Base-by-base conservation (phyloP, 305 asterid species). In the Fraxinus sp. region DNA sequence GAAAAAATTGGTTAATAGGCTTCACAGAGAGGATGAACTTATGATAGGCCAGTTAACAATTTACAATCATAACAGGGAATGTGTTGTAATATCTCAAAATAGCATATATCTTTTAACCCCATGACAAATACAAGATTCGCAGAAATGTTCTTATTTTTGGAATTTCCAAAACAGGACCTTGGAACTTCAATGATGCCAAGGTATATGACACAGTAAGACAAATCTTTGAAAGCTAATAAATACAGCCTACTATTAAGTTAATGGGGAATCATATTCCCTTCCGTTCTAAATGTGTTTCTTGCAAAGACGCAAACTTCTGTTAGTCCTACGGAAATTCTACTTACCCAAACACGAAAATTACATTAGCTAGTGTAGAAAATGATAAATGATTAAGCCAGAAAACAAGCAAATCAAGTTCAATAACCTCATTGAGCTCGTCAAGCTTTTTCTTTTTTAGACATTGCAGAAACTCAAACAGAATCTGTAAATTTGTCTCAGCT, bases 361-460 rank as follows among this genome's bases (percentile, higher is more conserved):
- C 66, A 79, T 71, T 26, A 78, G 71, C 79, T 52, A 37, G 36
- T 11, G 35, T 32, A 59, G 70, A 78, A 66, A 70, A 33, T 57
- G 71, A 2, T 26, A 68, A 66, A 68, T 7, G 70, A 82, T 36
- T 49, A 77, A 74, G 28, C 52, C 70, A 62, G 22, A 44, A 84
- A 82, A 16, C 72, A 83, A 64, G 44, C 5, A 74, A 80, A 72
- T 80, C 83, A 81, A 84, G 86, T 62, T 79, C 77, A 84, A 79
- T 79, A 88, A 95, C 99, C 99, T 95, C 98, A 80, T 89, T 91
- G 80, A 94, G 95, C 87, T 94, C 99, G 36, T 94, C 95, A 80
- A 89, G 85, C 85, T 94, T 94, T 88, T 90, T 93, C 90, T 88
- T 93, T 89, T 87, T 92, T 88, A 95, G 84, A 84, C 91, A 84